These are phyloP conservation scores for Aspergillus latus DNA, from an alignment of 2,329 filamentous ascomycete genomes.

Conservation along the genomic window DNA sequence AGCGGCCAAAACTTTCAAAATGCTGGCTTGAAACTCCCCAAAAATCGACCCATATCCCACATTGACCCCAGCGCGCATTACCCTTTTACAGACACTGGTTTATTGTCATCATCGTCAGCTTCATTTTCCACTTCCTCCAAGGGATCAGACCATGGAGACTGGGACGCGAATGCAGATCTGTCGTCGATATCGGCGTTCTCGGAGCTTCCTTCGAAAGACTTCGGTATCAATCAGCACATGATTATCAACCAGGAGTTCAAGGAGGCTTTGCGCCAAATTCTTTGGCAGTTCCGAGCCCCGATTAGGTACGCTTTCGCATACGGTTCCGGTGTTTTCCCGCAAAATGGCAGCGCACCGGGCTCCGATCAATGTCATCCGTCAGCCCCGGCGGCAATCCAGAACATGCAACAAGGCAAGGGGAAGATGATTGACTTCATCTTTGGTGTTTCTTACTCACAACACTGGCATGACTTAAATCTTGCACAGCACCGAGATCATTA, in stretches of 20 bases:
- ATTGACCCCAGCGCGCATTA: conserved; percentile 17
- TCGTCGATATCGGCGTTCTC: conserved; percentile 71
- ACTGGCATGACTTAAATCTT: conserved; percentile 95
- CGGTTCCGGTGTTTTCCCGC: conserved; percentile 92
- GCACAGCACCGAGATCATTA: conserved; percentile 89
- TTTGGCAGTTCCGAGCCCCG: conserved; percentile 88
- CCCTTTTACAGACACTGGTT: conserved; percentile 14
- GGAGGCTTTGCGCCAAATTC: conserved; percentile 78
- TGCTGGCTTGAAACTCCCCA: conserved; percentile 15
- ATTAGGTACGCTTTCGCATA: conserved; percentile 98
- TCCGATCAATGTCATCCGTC: conserved; percentile 66
- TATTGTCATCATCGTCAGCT: conserved; percentile 21
- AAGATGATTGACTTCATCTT: conserved; percentile 99
- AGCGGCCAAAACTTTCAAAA: conserved; percentile 24
- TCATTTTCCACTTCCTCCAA: conserved; percentile 36
- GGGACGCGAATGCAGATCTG: conserved; percentile 73
- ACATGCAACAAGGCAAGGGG: conserved; percentile 80
- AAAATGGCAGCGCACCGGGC: conserved; percentile 53
- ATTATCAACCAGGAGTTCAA: conserved; percentile 95
- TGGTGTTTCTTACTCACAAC: conserved; percentile 88
- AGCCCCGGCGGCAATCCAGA: conserved; percentile 74
- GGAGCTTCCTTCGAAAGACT: conserved; percentile 73
- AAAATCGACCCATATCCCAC: conserved; percentile 21
- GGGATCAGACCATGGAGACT: conserved; percentile 51
- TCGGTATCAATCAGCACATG: conserved; percentile 96